Percentiles rank a stretch among this genome's conserved stretches.
Evolutionary conservation across 129 eudicot genomes (phyloP).

Genomic region (Lactuca sativa): DNA sequence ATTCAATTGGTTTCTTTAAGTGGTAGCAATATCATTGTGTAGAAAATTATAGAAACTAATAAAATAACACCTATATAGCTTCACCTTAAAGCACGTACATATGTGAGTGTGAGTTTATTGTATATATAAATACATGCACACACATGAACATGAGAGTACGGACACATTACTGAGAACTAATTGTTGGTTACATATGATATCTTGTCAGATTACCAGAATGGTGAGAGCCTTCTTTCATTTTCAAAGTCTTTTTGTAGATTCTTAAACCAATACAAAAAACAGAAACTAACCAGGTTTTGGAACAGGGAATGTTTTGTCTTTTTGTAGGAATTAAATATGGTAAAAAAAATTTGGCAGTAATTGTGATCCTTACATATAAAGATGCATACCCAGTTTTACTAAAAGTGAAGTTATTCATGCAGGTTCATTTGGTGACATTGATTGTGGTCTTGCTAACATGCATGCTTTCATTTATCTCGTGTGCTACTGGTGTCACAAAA

Average conservation of each 20-base stretch:
- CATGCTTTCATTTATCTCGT: slow-evolving; percentile 24
- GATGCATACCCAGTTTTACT: slow-evolving; percentile 6
- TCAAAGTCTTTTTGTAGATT: slow-evolving; percentile 26
- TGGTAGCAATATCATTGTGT: background rate
- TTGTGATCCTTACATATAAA: background rate
- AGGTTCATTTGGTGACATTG: slow-evolving; percentile 29
- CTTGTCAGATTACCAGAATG: slow-evolving; percentile 34
- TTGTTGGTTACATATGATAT: slow-evolving; percentile 24
- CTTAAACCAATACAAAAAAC: slow-evolving; percentile 22
- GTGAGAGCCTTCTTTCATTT: slow-evolving; percentile 37
- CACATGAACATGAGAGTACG: slow-evolving; percentile 30
- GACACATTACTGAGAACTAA: slow-evolving; percentile 21
- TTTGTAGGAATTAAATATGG: background rate
- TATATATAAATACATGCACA: slow-evolving; percentile 17
- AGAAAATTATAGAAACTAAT: slow-evolving; percentile 11
- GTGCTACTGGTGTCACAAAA: slow-evolving; percentile 8
- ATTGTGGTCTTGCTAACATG: slow-evolving; percentile 34
- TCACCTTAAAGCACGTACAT: slow-evolving; percentile 27
- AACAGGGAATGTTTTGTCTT: slow-evolving; percentile 22
- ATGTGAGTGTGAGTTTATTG: background rate
- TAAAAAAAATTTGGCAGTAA: slow-evolving; percentile 1
- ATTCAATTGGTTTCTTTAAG: slow-evolving; percentile 16
- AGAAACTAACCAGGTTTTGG: slow-evolving; percentile 25
- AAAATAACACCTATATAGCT: slow-evolving; percentile 12
- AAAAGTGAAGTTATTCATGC: slow-evolving; percentile 22